Conservation (phyloP, 306 rosid genomes). For the Arachis stenosperma region DNA sequence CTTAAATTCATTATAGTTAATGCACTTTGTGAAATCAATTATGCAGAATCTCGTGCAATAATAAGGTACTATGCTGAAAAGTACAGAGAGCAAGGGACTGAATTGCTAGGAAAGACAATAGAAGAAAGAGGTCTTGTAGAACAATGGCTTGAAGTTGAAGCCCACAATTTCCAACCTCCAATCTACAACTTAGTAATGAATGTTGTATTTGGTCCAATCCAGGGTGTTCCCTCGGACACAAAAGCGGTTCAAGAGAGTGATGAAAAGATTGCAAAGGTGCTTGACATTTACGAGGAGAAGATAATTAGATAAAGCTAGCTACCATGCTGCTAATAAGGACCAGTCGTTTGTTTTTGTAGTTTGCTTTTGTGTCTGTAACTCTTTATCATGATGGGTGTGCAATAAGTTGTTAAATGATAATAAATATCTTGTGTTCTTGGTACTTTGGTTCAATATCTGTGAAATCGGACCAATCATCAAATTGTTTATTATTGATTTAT, state of each 20-base stretch:
- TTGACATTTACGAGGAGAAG: slow-evolving; percentile 39
- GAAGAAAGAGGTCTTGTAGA: slow-evolving; percentile 58
- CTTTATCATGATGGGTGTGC: too few species aligned
- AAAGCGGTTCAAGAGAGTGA: slow-evolving; percentile 52
- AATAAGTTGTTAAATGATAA: too few species aligned
- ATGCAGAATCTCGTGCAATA: slow-evolving; percentile 58
- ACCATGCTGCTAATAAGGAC: too few species aligned
- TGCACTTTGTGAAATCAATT: background rate
- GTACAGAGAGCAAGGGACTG: slow-evolving; percentile 48
- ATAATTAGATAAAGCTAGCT: too few species aligned
- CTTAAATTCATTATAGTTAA: background rate
- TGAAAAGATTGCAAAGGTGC: slow-evolving; percentile 31
- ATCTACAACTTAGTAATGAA: slow-evolving; percentile 36
- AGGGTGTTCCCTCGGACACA: slow-evolving; percentile 38
- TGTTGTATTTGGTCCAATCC: slow-evolving; percentile 41
- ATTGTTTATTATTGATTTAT: too few species aligned
- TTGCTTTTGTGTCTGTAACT: too few species aligned
- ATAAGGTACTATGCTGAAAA: slow-evolving; percentile 57
- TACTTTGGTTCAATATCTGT: too few species aligned
- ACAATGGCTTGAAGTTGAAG: slow-evolving; percentile 66
- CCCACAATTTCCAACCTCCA: slow-evolving; percentile 48
- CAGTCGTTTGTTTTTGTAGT: too few species aligned
- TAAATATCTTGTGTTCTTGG: too few species aligned
- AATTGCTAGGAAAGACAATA: slow-evolving; percentile 52
- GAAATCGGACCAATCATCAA: too few species aligned